Evolutionary conservation across 306 rosid genomes (phyloP), one percentile per base, ranked within the genome.

Genomic region (Quercus agrifolia): DNA sequence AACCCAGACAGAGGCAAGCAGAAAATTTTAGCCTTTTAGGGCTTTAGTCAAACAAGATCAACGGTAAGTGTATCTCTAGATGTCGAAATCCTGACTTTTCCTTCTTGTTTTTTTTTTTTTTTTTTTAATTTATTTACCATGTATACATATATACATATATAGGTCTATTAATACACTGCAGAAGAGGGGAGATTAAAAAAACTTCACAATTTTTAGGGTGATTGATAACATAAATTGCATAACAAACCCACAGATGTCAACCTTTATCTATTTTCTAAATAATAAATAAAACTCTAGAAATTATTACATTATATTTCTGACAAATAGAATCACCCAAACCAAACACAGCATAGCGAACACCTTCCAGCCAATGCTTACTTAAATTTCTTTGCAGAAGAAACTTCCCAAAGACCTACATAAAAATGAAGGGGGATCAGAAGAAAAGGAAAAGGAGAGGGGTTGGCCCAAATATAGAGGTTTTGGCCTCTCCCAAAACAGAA

Each of bases 281-380:
- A 64, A 5, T 28, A 19, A 71, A 27, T 76, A 77, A 33, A 35
- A 27, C 55, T n/a, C 52, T 21, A 79, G 62, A 77, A 12, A 79
- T 33, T n/a, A 73, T 89, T 90, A 92, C 99, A 86, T 95, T 95
- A 86, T 81, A 92, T 83, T 91, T 91, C 82, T 87, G 99, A 79
- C 92, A 95, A 77, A 94, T 78, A 58, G 98, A 92, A 90, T 95
- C 98, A 62, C 99, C 99, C 89, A 92, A 85, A 41, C 97, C 99
- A 31, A 95, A 95, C 74, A 95, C 95, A 51, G 98, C 90, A 82
- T 84, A 92, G 64, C 56, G 85, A 84, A 93, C 81, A 61, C 92
- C 95, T 57, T 82, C 79, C 71, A 95, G 91, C 98, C 99, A 95
- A 73, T 85, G 81, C 68, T 79, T 82, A 81, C 76, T 81, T 71